Percentiles rank a stretch among this genome's conserved stretches.
Conservation (phyloP, 1,139 yeast species). For the Candida albicans region DNA sequence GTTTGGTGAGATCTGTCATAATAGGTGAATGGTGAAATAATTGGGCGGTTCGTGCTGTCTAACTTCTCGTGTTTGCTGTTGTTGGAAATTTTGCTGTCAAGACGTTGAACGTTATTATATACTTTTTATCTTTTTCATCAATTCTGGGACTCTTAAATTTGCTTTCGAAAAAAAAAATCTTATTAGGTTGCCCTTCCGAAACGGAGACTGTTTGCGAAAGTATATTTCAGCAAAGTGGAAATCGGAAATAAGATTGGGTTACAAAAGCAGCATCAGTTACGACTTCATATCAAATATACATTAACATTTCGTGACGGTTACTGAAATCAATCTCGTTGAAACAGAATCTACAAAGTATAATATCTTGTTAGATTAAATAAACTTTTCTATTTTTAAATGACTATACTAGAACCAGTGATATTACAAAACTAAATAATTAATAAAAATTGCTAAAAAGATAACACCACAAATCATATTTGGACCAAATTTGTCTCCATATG, state of each 20-base stretch:
- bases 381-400: too few relatives aligned
- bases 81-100: neutral
- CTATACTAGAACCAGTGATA: slow-evolving; percentile 51
- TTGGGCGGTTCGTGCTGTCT: too few relatives aligned
- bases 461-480: slow-evolving; percentile 81
- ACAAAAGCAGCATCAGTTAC: too few relatives aligned
- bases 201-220: neutral
- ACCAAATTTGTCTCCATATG: slow-evolving; percentile 86
- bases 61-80: too few relatives aligned
- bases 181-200: neutral
- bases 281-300: too few relatives aligned
- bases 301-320: too few relatives aligned
- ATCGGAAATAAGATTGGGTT: too few relatives aligned
- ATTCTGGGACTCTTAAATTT: neutral
- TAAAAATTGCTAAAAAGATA: slow-evolving; percentile 68
- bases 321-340: too few relatives aligned
- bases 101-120: neutral
- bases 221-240: neutral
- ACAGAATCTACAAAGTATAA: too few relatives aligned
- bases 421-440: neutral
- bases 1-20: neutral
- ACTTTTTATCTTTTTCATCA: slow-evolving; percentile 13
- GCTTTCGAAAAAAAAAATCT: neutral
- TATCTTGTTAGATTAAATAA: too few relatives aligned
- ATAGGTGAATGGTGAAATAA: neutral